Percentiles rank a stretch among this genome's conserved stretches.
Conservation (phyloP, 345 rosid species). For the Brassica carinata region DNA sequence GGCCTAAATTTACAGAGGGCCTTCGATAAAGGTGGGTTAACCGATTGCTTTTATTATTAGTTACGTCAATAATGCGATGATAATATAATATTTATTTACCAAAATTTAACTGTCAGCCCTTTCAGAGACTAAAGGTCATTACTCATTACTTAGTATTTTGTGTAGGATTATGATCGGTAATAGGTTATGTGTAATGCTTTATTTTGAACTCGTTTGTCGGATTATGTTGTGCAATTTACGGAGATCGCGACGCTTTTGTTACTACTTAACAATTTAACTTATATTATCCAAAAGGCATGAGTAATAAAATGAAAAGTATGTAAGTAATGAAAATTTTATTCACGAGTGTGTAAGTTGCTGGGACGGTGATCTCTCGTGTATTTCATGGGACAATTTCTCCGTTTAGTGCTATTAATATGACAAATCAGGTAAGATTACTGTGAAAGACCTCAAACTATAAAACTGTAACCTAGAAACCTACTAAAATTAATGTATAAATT, state of each 20-base stretch:
- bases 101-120: no score
- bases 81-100: no score
- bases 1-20: background rate
- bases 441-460: background rate
- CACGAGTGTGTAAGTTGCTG: conserved; percentile 19
- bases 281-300: background rate
- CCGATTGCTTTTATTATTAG: no score
- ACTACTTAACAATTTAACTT: background rate
- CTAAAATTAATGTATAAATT: background rate
- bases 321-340: background rate
- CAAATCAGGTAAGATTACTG: background rate
- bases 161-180: no score
- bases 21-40: background rate
- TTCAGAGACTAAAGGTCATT: no score
- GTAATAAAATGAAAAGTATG: background rate
- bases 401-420: conserved; percentile 16
- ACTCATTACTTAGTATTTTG: no score
- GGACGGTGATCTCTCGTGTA: conserved; percentile 23
- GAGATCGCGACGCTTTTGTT: background rate
- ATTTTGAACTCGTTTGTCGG: background rate
- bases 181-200: no score
- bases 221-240: conserved; percentile 2
- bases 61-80: background rate
- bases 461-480: background rate
- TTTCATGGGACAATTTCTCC: conserved; percentile 24